These are phyloP conservation scores for Emergomyces africanus DNA, from an alignment of 2,329 filamentous ascomycete genomes.

Conservation along the genomic window DNA sequence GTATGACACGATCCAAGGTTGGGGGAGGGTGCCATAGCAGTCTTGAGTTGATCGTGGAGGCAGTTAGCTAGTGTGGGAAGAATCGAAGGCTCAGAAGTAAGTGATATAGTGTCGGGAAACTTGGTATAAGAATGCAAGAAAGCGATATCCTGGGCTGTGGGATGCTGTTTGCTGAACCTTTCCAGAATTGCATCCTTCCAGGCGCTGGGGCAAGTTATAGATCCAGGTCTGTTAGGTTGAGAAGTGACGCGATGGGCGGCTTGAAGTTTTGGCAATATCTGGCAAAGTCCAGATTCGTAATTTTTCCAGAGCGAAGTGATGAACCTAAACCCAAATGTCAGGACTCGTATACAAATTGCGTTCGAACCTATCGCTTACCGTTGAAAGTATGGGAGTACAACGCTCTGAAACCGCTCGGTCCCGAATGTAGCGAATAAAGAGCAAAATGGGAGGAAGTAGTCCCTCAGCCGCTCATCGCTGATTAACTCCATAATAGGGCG, in stretches of 20 bases:
- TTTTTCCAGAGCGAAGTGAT: conserved; percentile 57
- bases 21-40: conserved; percentile 50
- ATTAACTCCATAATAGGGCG: conserved; percentile 52
- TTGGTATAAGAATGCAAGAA: conserved; percentile 56
- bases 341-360: conserved; percentile 11
- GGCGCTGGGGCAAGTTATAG: conserved; percentile 27
- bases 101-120: conserved; percentile 47
- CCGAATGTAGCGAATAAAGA: conserved; percentile 66
- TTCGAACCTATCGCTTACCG: conserved; percentile 37
- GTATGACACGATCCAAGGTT: conserved; percentile 49
- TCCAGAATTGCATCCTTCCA: conserved; percentile 64
- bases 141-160: conserved; percentile 46
- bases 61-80: conserved; percentile 53
- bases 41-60: conserved; percentile 52
- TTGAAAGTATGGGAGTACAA: conserved; percentile 73
- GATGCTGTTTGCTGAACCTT: conserved; percentile 44
- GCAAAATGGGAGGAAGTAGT: conserved; percentile 75
- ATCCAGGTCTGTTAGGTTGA: conserved; percentile 27
- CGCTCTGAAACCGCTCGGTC: conserved; percentile 57
- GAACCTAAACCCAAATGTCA: conserved; percentile 42
- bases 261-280: conserved; percentile 52
- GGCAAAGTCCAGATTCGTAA: conserved; percentile 56
- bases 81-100: conserved; percentile 48
- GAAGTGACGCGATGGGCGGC: conserved; percentile 39
- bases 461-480: conserved; percentile 51